Percentiles rank a stretch among this genome's conserved stretches.
phyloP scores from a whole-genome alignment of 805 yeast species.

The Debaryomyces tyrocola region DNA sequence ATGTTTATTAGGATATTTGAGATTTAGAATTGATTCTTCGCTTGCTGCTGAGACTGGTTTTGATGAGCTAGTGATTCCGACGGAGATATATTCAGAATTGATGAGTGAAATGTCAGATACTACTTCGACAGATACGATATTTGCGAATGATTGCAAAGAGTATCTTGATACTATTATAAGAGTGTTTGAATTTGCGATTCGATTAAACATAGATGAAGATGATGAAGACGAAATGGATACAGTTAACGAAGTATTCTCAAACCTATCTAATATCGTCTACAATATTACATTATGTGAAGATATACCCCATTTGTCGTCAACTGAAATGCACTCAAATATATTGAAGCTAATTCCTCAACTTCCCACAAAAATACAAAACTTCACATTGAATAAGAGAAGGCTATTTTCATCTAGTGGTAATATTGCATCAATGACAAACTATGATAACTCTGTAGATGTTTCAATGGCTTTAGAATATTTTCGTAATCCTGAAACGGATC shows the following conservation, averaged over 20 bases:
- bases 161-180: not conserved
- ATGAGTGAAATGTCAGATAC: conserved; percentile 8
- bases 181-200: too few relatives aligned
- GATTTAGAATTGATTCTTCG: too few relatives aligned
- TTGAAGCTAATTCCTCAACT: conserved; percentile 5
- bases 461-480: conserved; percentile 13
- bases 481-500: conserved; percentile 7
- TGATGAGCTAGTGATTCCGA: conserved; percentile 1
- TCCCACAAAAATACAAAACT: conserved; percentile 6
- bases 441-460: conserved; percentile 21
- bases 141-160: not conserved
- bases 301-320: conserved; percentile 1
- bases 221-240: conserved; percentile 11
- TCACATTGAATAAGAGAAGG: conserved; percentile 19
- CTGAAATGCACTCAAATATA: conserved; percentile 7
- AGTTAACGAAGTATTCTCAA: conserved; percentile 10
- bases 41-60: not conserved
- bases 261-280: conserved; percentile 13
- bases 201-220: not conserved
- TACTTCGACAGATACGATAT: not conserved
- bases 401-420: conserved; percentile 37
- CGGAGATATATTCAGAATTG: conserved; percentile 7
- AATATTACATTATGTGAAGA: conserved; percentile 22
- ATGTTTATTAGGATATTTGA: not conserved
- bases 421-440: conserved; percentile 31